Conservation (phyloP, 192 early-diverging fungal genomes). For the Coemansia sp. region DNA sequence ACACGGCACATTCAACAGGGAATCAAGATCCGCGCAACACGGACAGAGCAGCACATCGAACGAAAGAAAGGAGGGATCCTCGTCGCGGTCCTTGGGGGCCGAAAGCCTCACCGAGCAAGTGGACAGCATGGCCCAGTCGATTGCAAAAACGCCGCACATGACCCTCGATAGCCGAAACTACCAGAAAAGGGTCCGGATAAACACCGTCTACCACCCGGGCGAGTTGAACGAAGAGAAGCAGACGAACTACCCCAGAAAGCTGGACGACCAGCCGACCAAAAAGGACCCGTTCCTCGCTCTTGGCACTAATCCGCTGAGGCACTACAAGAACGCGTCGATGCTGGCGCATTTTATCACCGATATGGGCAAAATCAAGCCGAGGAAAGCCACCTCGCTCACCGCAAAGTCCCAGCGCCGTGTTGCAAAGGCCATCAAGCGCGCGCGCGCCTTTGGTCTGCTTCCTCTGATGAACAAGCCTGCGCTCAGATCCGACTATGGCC, state of each 20-base stretch:
- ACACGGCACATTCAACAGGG: not conserved
- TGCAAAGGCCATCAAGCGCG: constrained; percentile 64
- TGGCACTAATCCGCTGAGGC: constrained; percentile 42
- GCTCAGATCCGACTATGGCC: constrained; percentile 15
- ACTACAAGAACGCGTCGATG: constrained; percentile 58
- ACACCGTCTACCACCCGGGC: constrained; percentile 32
- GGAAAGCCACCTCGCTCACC: constrained; percentile 61
- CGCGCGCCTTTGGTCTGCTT: constrained; percentile 59
- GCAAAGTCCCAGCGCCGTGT: constrained; percentile 63
- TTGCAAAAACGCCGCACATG: constrained; percentile 6
- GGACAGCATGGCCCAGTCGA: constrained; percentile 11
- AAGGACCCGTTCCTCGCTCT: constrained; percentile 42
- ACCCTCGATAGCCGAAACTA: constrained; percentile 25
- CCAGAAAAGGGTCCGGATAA: constrained; percentile 11
- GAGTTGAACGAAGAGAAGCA: constrained; percentile 29
- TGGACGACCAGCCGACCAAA: not conserved
- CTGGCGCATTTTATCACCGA: constrained; percentile 62
- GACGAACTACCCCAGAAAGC: constrained; percentile 1
- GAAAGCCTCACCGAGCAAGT: constrained; percentile 3
- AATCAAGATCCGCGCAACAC: too few relatives aligned
- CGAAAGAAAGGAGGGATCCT: not conserved
- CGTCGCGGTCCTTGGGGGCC: not conserved
- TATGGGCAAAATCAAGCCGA: constrained; percentile 63
- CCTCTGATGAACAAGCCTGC: constrained; percentile 46
- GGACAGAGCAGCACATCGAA: not conserved